Evolutionary conservation across 179 eudicot species (phyloP).

Genomic region (Beta lomatogona): DNA sequence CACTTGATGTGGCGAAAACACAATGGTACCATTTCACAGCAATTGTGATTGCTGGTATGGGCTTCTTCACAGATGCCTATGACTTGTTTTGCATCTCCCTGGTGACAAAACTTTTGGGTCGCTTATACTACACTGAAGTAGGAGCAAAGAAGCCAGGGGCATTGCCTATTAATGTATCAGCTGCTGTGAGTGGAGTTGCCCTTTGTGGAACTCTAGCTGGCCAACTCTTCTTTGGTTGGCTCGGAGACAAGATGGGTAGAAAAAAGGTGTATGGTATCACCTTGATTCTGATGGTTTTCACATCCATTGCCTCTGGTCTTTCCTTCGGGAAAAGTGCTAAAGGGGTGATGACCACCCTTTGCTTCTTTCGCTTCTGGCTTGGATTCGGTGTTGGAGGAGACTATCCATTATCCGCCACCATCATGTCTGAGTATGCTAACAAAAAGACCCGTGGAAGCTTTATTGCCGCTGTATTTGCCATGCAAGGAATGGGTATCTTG

Average conservation of each 20-base stretch:
- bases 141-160: not conserved
- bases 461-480: constrained; percentile 23
- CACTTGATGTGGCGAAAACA: constrained; percentile 21
- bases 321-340: constrained; percentile 16
- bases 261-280: constrained; percentile 26
- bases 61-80: constrained; percentile 23
- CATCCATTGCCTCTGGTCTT: constrained; percentile 18
- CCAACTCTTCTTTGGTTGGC: constrained; percentile 24
- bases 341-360: constrained; percentile 22
- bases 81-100: constrained; percentile 16
- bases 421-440: constrained; percentile 28
- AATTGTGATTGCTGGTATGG: constrained; percentile 22
- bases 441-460: constrained; percentile 21
- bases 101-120: constrained; percentile 14
- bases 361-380: constrained; percentile 28
- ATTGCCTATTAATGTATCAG: constrained; percentile 6
- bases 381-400: constrained; percentile 28
- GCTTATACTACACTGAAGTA: constrained; percentile 8
- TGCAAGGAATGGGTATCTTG: constrained; percentile 25
- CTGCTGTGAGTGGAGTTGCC: constrained; percentile 20
- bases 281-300: constrained; percentile 16
- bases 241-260: constrained; percentile 25
- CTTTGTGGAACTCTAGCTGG: constrained; percentile 21
- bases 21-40: constrained; percentile 14
- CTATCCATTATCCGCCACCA: constrained; percentile 25